Evolutionary conservation across 345 rosid species (phyloP).

Genomic region (Dipteronia dyeriana): DNA sequence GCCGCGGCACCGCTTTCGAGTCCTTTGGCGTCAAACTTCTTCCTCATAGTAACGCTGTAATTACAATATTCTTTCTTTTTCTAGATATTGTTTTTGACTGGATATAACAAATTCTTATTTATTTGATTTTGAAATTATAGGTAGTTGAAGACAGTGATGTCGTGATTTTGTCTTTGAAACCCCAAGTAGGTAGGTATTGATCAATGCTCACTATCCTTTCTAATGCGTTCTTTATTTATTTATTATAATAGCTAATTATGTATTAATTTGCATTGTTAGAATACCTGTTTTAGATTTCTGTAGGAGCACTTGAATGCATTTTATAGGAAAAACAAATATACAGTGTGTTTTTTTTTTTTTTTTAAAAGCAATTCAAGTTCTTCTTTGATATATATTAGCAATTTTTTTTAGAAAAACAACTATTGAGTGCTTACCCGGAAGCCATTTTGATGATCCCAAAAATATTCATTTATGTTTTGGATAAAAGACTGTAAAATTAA

Average conservation of each 20-base stretch:
- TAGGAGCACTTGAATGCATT: too few relatives aligned
- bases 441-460: background rate
- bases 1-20: conserved; percentile 60
- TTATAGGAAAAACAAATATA: too few relatives aligned
- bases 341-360: too few relatives aligned
- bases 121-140: conserved; percentile 36
- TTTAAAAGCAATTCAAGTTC: background rate
- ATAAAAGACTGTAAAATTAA: background rate
- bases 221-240: background rate
- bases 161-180: conserved; percentile 85
- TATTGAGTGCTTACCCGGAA: too few relatives aligned
- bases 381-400: background rate
- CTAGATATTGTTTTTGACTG: background rate
- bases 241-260: background rate
- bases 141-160: conserved; percentile 82
- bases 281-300: background rate
- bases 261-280: too few relatives aligned
- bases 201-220: background rate
- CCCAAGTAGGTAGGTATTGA: conserved; percentile 84
- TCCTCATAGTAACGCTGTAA: conserved; percentile 55
- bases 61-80: background rate
- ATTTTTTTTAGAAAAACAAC: too few relatives aligned
- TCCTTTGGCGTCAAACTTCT: conserved; percentile 68
- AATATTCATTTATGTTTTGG: background rate
- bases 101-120: background rate